Base-by-base conservation (phyloP, 768 basidiomycete species). In the Russula ochroleuca region DNA sequence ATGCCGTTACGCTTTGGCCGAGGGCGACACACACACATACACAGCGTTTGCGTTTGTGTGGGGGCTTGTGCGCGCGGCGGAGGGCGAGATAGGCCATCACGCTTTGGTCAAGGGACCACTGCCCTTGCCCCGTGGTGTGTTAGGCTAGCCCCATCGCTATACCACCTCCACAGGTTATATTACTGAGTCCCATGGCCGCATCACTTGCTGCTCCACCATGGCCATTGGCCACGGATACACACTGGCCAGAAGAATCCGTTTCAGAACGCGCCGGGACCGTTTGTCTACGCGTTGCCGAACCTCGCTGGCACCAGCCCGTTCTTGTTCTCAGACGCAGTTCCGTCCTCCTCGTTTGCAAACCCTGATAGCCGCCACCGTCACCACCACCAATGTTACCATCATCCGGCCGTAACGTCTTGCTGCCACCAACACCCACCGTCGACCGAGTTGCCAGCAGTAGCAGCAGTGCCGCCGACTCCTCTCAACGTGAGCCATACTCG, bases 221-320 rank as follows among this genome's bases (percentile, higher is more conserved):
- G 63, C 45, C 23, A 7, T 25, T 60, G 59, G 63, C 45, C 23
- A 7, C 35, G 59, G 23, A 56, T 55, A 53, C 25, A 19, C 19
- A 37, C 63, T 8, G 45, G 10, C 48, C 1, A 37, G 21, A 14
- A 28, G 47, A 64, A 64, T 23, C 63, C 63, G 33, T 64, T 64
- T 13, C 63, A 64, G 33, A 64, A 64, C 28, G 41, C 35, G 21
- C 59, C 63, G 0, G 63, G 63, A 10, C 63, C 1, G 25, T 64
- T 60, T 19, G 55, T 64, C 35, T 38, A 15, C 53, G 58, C 63
- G 17, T 23, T 64, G 21, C 63, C 63, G 2, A 49, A 64, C 23
- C 49, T 64, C 38, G 41, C 28, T 14, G 17, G 52, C 4, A 14
- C 37, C 31, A 25, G 40, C 41, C 55, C 28, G 17, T 25, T 23